Evolutionary conservation across 106 monocot species (phyloP), one percentile per base, ranked within the genome.

Genomic region (Xerophyta viscosa): DNA sequence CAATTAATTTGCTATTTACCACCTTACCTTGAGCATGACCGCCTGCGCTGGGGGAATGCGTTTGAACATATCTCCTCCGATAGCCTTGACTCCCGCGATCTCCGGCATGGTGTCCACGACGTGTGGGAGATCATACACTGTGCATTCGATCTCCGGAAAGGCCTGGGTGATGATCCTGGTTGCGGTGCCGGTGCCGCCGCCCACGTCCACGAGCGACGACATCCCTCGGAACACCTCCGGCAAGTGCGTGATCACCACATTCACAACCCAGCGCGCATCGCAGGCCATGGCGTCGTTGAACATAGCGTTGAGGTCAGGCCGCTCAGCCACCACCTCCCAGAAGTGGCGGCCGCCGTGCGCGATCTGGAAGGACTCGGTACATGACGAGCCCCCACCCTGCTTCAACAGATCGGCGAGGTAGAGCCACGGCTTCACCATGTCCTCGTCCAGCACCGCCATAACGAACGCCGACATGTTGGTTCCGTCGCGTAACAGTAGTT

Each of bases 151-250:
- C 6, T 31, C 46, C 9, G 69, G 61, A 52, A 54, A 54, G 14
- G 44, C 61, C 31, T 31, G 24, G 13, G 20, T 36, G 5, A 69
- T 46, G 2, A 50, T 51, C 31, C 20, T 24, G 27, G 46, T 54
- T 36, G 46, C 13, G 13, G 42, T 21, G 3, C 69, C 61, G n/a
- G 0, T 26, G 3, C 69, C 69, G 7, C 69, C 69, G 0, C 69
- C 69, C 8, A 61, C 61, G 30, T 69, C 69, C 52, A 69, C 69
- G 33, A 69, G 8, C 24, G 43, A 31, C 12, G 4, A 13, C 36
- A 69, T 15, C 24, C 61, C 61, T 18, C 13, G 13, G 9, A 57
- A 58, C 49, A 28, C 37, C 37, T 8, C 39, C 46, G 14, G 17
- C 17, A 21, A 42, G 44, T 24, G 29, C 15, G 4, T 15, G 11